Evolutionary conservation across 495 filamentous ascomycete species (phyloP), one percentile per base, ranked within the genome.

Genomic region (Tuber brumale): DNA sequence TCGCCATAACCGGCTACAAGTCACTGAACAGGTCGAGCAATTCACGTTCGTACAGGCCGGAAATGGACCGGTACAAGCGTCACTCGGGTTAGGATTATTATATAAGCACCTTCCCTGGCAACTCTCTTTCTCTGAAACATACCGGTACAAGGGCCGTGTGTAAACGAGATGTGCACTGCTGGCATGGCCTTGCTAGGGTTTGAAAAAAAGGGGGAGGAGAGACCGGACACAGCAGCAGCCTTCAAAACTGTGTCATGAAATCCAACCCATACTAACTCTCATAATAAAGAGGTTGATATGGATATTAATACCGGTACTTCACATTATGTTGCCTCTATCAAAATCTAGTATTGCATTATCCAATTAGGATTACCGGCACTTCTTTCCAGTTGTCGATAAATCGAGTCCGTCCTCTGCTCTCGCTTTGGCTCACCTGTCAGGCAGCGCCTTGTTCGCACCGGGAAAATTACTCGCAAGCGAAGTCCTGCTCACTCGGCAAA

Each of bases 361-460:
- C n/a, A 16, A 61, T 61, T 61, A 9, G 51, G 51, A 61, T 61
- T n/a, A 61, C 51, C 51, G 27, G 51, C 27, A 61, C 51, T 61
- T 61, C 51, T 61, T n/a, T 31, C 51, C 51, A n/a, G 51, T 61
- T 7, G n/a, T 61, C 51, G 51, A 61, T 61, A 61, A 31, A 61
- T 61, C 31, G 51, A 31, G 51, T 16, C 51, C 12, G 21, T 27
- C 27, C n/a, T 61, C 51, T 16, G 9, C 51, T 61, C 51, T 61
- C n/a, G 51, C 51, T 61, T 61, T 61, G n/a, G 51, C n/a, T 61
- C 51, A 61, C 51, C 51, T 61, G 51, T 61, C 51, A 61, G 51
- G 51, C 51, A 61, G 51, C 51, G 51, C 51, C 51, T 61, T 61
- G 51, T 61, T 61, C 51, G 51, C 51, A 61, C 51, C 51, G 51